A percentile compares a stretch with the other conserved stretches of the same genome.
phyloP scores from a whole-genome alignment of 164 flowering plant genomes.

The Macadamia integrifolia region DNA sequence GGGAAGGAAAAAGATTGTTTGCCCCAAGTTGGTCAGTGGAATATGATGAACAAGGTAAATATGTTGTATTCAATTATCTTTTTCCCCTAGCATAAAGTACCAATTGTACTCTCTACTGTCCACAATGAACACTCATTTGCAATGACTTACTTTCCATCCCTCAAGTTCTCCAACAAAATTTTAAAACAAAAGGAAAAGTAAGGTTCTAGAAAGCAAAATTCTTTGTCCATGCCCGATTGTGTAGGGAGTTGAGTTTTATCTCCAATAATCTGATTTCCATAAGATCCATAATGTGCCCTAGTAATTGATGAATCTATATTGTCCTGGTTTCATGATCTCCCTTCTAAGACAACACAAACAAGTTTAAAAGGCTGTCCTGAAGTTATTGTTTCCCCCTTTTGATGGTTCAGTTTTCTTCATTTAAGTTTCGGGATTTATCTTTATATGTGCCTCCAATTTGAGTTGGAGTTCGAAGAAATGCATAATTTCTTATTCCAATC shows the following conservation, averaged over 20 bases:
- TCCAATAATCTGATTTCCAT: neutral
- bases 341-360: no score
- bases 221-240: neutral
- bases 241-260: neutral
- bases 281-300: no score
- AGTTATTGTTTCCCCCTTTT: neutral
- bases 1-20: conserved; percentile 81
- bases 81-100: neutral
- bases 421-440: neutral
- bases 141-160: no score
- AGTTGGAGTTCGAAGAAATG: neutral
- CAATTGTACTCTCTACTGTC: neutral
- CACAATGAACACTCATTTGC: neutral
- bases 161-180: no score
- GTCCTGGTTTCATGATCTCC: no score
- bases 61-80: neutral
- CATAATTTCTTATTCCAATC: neutral
- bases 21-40: conserved; percentile 92
- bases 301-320: no score
- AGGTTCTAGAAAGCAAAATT: neutral
- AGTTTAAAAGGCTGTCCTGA: neutral
- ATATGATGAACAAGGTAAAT: conserved; percentile 82
- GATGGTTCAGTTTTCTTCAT: neutral
- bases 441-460: neutral
- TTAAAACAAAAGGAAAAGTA: neutral